phyloP scores from a whole-genome alignment of 257 asterid species.

The Haberlea rhodopensis region DNA sequence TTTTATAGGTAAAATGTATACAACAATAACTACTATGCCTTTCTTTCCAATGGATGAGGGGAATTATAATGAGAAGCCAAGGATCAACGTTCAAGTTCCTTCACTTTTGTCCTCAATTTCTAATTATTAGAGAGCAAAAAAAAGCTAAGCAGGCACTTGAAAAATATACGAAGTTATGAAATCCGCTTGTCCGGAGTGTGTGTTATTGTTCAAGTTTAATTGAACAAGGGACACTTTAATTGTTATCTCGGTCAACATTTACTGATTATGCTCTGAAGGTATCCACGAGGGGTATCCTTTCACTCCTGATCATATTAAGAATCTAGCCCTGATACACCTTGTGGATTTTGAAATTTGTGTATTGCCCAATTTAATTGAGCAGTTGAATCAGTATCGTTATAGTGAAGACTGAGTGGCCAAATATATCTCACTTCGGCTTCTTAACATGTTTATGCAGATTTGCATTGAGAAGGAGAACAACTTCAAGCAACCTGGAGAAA shows the following conservation, averaged over 20 bases:
- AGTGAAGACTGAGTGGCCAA: not conserved
- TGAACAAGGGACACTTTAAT: not conserved
- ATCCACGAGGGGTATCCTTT: not conserved
- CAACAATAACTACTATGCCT: no score
- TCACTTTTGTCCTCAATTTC: not conserved
- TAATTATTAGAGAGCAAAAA: not conserved
- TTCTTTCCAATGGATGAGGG: no score
- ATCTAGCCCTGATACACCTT: not conserved
- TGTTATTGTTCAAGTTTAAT: not conserved
- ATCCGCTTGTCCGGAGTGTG: not conserved
- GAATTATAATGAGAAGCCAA: no score
- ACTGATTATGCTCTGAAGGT: not conserved
- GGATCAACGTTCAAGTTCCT: not conserved
- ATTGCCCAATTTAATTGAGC: not conserved
- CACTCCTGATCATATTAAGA: not conserved
- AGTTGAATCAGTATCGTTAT: not conserved
- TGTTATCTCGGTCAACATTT: not conserved
- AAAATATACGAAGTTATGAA: not conserved
- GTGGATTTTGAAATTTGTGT: not conserved
- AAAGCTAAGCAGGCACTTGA: not conserved
- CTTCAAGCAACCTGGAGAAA: constrained; percentile 69
- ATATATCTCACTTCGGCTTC: not conserved
- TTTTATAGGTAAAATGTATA: not conserved
- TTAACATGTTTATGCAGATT: constrained; percentile 29
- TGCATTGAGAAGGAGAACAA: constrained; percentile 62